Evolutionary conservation across 208 protist species (phyloP).

Genomic region (Tetramitus jugosus): DNA sequence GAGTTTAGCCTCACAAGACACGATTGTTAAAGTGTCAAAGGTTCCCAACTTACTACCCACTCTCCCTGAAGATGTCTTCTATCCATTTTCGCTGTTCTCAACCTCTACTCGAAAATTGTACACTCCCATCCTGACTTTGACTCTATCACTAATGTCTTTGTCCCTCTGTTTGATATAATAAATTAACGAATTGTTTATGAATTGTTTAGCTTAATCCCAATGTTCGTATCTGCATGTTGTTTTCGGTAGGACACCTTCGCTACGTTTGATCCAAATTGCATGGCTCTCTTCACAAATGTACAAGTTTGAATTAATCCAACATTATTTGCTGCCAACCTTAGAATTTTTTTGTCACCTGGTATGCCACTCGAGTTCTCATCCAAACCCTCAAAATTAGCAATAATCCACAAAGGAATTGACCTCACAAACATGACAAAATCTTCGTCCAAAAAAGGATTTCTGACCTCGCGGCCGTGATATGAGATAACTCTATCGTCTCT

Average conservation of each 20-base stretch:
- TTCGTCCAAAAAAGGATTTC: slow-evolving; percentile 86
- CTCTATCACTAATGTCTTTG: too few relatives aligned
- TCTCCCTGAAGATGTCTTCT: too few relatives aligned
- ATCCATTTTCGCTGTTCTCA: too few relatives aligned
- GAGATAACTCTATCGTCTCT: slow-evolving; percentile 82
- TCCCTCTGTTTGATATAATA: too few relatives aligned
- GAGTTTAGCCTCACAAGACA: too few relatives aligned
- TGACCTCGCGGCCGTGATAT: slow-evolving; percentile 76
- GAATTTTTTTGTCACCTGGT: slow-evolving; percentile 85
- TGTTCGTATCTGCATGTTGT: neutral
- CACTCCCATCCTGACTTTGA: too few relatives aligned
- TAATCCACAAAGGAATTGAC: slow-evolving; percentile 44
- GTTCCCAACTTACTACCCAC: too few relatives aligned
- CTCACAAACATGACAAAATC: slow-evolving; percentile 60
- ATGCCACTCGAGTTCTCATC: slow-evolving; percentile 39
- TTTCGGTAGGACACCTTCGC: slow-evolving; percentile 48
- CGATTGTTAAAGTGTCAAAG: too few relatives aligned
- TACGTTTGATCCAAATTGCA: slow-evolving; percentile 90
- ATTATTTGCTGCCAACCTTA: slow-evolving; percentile 58
- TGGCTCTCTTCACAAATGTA: slow-evolving; percentile 82
- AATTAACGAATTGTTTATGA: too few relatives aligned
- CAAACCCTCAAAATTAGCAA: too few relatives aligned
- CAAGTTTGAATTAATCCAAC: slow-evolving; percentile 67
- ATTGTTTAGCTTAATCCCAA: neutral
- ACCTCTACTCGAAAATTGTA: too few relatives aligned